A percentile compares a stretch with the other conserved stretches of the same genome.
These are phyloP conservation scores for Corynascus novoguineensis DNA, from an alignment of 495 filamentous ascomycete genomes.

Conservation along the genomic window DNA sequence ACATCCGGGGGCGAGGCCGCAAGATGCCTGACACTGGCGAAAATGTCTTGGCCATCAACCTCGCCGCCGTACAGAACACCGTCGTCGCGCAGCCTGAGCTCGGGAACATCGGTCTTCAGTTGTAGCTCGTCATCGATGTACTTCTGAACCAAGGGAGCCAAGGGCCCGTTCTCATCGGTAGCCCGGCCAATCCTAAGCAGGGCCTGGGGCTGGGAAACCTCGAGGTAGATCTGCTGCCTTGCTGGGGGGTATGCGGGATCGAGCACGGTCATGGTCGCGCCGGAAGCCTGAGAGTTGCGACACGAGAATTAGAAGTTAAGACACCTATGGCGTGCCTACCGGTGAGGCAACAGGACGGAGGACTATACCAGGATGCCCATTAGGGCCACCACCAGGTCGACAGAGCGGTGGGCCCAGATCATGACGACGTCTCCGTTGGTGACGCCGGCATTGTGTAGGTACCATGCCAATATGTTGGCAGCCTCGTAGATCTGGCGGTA, in stretches of 20 bases:
- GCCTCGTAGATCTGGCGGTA: constrained; percentile 86
- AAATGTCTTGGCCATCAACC: constrained; percentile 59
- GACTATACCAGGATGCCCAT: constrained; percentile 51
- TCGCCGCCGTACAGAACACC: constrained; percentile 68
- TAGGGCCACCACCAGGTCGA: constrained; percentile 63
- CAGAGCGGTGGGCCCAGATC: constrained; percentile 79
- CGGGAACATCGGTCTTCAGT: constrained; percentile 72
- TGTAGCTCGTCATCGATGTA: constrained; percentile 71
- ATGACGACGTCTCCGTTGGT: constrained; percentile 85
- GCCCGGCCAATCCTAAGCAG: constrained; percentile 78
- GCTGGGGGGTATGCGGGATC: constrained; percentile 86
- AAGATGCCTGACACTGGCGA: constrained; percentile 48
- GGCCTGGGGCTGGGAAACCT: constrained; percentile 76
- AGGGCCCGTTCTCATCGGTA: constrained; percentile 63
- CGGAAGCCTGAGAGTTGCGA: constrained; percentile 42
- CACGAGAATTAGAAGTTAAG: not conserved
- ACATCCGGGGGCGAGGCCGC: constrained; percentile 61
- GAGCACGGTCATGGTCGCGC: constrained; percentile 73
- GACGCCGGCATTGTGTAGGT: constrained; percentile 67
- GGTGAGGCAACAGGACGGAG: not conserved
- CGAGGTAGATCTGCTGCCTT: constrained; percentile 83
- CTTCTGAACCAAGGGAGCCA: constrained; percentile 61
- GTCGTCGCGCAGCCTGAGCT: constrained; percentile 64
- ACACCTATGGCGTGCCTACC: not conserved
- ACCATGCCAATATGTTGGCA: constrained; percentile 72